These are phyloP conservation scores for Nakazawaea peltata DNA, from an alignment of 805 yeast species.

Conservation along the genomic window DNA sequence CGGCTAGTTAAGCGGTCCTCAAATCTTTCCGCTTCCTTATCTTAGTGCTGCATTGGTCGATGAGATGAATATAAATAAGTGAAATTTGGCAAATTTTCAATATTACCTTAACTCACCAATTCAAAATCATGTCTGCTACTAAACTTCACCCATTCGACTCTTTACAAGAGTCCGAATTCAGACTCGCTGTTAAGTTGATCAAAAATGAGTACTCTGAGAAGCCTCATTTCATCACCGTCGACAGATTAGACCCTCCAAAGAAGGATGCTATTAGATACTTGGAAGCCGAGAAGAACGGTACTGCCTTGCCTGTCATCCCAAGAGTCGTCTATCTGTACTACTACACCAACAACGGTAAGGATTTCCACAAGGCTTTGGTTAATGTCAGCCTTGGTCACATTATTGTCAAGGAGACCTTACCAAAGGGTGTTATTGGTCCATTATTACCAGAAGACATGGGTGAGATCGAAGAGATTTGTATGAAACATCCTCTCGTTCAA, in stretches of 20 bases:
- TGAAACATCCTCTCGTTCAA: constrained; percentile 45
- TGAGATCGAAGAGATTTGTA: constrained; percentile 43
- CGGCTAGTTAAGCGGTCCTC: too few species aligned
- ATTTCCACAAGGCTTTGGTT: constrained; percentile 64
- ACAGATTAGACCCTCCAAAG: constrained; percentile 75
- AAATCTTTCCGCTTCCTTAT: too few species aligned
- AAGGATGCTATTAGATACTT: constrained; percentile 57
- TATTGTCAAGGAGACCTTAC: constrained; percentile 45
- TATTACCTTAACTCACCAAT: too few species aligned
- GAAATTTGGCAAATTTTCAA: too few species aligned
- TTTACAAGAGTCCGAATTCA: constrained; percentile 49
- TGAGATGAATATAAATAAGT: too few species aligned
- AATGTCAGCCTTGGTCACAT: constrained; percentile 57
- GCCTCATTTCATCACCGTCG: constrained; percentile 61
- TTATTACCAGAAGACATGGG: constrained; percentile 57
- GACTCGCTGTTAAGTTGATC: constrained; percentile 48
- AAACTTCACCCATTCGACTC: constrained; percentile 56
- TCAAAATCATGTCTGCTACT: not conserved
- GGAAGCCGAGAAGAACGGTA: constrained; percentile 56
- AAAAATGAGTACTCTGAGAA: constrained; percentile 45
- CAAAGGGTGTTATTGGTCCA: constrained; percentile 65
- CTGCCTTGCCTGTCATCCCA: constrained; percentile 48
- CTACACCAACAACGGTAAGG: constrained; percentile 33
- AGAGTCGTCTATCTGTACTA: constrained; percentile 65
- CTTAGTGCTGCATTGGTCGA: too few species aligned